Conservation (phyloP, 768 basidiomycete genomes). For the Trametes cinnabarina region DNA sequence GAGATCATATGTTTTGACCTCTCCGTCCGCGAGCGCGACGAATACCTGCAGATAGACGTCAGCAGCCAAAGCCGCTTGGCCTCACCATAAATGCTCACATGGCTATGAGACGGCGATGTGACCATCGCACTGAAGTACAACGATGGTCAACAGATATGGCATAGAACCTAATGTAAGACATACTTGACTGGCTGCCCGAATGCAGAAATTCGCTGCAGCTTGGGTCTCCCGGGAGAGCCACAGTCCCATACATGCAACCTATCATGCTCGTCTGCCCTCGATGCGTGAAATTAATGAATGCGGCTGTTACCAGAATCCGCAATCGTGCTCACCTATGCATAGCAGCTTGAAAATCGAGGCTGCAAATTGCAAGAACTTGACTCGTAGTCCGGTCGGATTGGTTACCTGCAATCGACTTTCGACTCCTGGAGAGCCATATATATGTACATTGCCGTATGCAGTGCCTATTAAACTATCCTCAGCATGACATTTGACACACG, state of each 20-base stretch:
- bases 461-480: conserved; percentile 48
- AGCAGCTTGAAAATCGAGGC: conserved; percentile 51
- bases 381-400: conserved; percentile 38
- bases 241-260: conserved; percentile 64
- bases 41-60: conserved; percentile 36
- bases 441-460: conserved; percentile 53
- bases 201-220: conserved; percentile 45
- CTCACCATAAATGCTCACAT: conserved; percentile 44
- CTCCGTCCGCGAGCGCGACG: conserved; percentile 51
- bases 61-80: background rate
- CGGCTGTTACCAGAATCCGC: background rate
- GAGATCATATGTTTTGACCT: conserved; percentile 76
- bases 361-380: conserved; percentile 66
- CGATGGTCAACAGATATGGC: background rate
- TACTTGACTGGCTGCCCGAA: conserved; percentile 46
- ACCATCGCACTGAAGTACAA: conserved; percentile 45
- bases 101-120: conserved; percentile 67
- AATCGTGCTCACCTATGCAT: conserved; percentile 54
- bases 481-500: background rate
- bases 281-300: background rate
- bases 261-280: conserved; percentile 46
- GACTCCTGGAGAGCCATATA: conserved; percentile 71
- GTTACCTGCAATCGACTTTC: conserved; percentile 47
- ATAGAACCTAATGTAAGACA: conserved; percentile 7
- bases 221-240: conserved; percentile 49